Evolutionary conservation across 345 rosid genomes (phyloP), one percentile per base, ranked within the genome.

Genomic region (Bretschneidera sinensis): DNA sequence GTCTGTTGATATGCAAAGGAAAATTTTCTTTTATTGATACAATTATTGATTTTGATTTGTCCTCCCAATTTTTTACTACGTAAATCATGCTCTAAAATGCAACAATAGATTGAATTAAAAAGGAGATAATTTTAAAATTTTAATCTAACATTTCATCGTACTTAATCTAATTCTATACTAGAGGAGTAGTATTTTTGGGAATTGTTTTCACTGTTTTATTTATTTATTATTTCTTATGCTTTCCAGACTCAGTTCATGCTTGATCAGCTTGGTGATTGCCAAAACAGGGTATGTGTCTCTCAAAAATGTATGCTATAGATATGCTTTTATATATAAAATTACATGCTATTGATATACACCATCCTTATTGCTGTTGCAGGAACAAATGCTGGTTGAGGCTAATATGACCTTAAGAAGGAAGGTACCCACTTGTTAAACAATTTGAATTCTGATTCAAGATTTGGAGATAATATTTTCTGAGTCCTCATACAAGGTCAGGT

Each of bases 171-270:
- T n/a, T n/a, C n/a, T n/a, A n/a, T n/a, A n/a, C n/a, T n/a, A n/a
- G n/a, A n/a, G n/a, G n/a, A n/a, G n/a, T n/a, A n/a, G n/a, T n/a
- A n/a, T n/a, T n/a, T n/a, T n/a, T n/a, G n/a, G n/a, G n/a, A n/a
- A n/a, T n/a, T n/a, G n/a, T n/a, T n/a, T 28, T 39, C 45, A 7
- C 45, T 39, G 15, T 14, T 39, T 14, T 39, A 7, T 14, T 39
- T 39, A n/a, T n/a, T n/a, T 15, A 13, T 13, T 6, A 17, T 39
- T 19, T 31, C 28, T 57, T 49, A 25, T 61, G 5, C 15, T 59
- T 55, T 60, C 59, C 83, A 85, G 91, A 80, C 81, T n/a, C 85
- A 80, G 8, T 63, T 39, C 59, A 71, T 82, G 84, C 67, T 78
- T 50, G 84, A 71, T 64, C 78, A 78, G 65, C 71, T 82, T 21